phyloP scores from a whole-genome alignment of 2,329 filamentous ascomycete genomes.

The Diaporthe destruens region DNA sequence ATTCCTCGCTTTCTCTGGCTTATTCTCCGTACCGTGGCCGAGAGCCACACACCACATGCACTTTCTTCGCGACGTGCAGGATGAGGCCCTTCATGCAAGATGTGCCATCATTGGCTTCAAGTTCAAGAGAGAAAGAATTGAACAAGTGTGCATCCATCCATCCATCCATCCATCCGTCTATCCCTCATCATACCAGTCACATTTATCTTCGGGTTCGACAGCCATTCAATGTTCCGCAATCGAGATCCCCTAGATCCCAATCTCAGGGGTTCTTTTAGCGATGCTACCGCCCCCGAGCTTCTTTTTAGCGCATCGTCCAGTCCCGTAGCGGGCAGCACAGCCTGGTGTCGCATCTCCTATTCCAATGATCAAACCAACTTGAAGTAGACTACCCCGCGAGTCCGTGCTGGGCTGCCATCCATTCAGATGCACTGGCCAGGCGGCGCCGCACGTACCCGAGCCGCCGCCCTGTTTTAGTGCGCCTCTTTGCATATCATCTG shows the following conservation, averaged over 20 bases:
- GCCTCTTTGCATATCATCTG: background rate
- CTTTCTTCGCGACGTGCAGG: background rate
- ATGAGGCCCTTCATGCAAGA: background rate
- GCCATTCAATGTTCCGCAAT: slow-evolving; percentile 2
- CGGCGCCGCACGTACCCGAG: background rate
- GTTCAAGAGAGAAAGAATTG: background rate
- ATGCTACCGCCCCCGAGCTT: slow-evolving; percentile 1
- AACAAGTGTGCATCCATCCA: background rate
- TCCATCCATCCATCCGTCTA: no score
- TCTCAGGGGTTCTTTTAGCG: slow-evolving; percentile 1
- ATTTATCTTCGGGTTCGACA: background rate
- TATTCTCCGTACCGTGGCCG: background rate
- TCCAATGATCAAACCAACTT: no score
- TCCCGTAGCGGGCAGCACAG: background rate
- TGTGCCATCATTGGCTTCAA: background rate
- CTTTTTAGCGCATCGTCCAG: background rate
- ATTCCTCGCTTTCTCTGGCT: background rate
- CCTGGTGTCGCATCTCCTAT: background rate
- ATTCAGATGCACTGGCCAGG: background rate
- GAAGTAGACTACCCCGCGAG: no score
- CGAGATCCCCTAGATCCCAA: background rate
- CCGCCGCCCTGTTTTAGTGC: background rate
- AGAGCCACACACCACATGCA: background rate
- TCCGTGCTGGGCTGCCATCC: background rate
- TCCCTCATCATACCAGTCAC: background rate